phyloP scores from a whole-genome alignment of 495 filamentous ascomycete genomes.

The Sphaerosporella brunnea region DNA sequence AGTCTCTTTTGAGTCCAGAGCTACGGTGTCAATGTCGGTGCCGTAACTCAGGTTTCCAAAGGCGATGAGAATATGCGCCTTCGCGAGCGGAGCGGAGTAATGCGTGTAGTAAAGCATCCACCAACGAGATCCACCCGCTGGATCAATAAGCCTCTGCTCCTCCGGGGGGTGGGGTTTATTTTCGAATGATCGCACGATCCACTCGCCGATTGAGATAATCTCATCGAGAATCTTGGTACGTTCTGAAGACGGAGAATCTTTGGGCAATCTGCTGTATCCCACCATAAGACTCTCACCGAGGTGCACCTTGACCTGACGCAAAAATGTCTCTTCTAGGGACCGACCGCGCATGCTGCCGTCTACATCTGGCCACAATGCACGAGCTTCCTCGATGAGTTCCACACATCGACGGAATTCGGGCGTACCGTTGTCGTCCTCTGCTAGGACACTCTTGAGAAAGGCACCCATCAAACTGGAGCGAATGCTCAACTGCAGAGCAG shows the following conservation, averaged over 20 bases:
- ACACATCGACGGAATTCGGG: conserved; percentile 17
- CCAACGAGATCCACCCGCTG: conserved; percentile 19
- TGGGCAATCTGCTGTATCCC: conserved; percentile 10
- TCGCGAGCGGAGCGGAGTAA: conserved; percentile 16
- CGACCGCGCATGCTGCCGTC: conserved; percentile 19
- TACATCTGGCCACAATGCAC: conserved; percentile 20
- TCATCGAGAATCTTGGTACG: conserved; percentile 15
- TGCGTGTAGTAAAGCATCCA: conserved; percentile 23
- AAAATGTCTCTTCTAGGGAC: conserved; percentile 21
- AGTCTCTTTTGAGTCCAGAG: conserved; percentile 3
- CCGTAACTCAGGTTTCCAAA: conserved; percentile 15
- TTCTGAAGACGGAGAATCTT: neutral
- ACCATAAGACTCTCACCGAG: conserved; percentile 19
- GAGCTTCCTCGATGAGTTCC: conserved; percentile 21
- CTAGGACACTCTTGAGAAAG: conserved; percentile 10
- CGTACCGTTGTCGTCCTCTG: conserved; percentile 8
- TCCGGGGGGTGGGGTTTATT: conserved; percentile 17
- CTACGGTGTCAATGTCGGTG: conserved; percentile 6
- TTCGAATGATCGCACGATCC: conserved; percentile 19
- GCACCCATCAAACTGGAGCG: conserved; percentile 10
- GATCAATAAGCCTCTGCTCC: conserved; percentile 9
- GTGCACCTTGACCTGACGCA: conserved; percentile 21
- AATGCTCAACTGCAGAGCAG: conserved; percentile 19
- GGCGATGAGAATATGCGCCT: conserved; percentile 16
- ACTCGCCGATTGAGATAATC: conserved; percentile 16